Base-by-base conservation (phyloP, 2,329 filamentous ascomycete species). In the Trichophyton verrucosum region DNA sequence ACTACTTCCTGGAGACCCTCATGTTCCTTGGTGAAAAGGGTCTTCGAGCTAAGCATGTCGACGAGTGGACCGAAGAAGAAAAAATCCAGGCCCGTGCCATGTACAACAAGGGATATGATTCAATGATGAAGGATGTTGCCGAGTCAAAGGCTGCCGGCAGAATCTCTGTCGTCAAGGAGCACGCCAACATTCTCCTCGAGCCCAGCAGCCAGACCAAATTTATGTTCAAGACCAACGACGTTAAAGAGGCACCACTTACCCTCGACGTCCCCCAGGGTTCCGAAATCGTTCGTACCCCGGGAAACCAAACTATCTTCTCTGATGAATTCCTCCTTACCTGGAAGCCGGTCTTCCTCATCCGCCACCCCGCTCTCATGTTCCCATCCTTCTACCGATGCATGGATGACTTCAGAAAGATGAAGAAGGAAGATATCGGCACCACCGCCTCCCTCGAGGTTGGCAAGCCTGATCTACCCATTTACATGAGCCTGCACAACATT, bases 321-420 rank as follows among this genome's bases (percentile, higher is more conserved):
- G 70, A 75, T 61, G 68, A 68, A 30, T 71, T 72, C 44, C 66
- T 76, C 49, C 67, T 66, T 13, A 69, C 63, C 1, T 75, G 67
- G 65, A 65, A 66, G 30, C 65, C 72, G 3, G 67, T 71, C 1
- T 73, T 76, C 58, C 66, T 74, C 27, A 73, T 76, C 60, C 68
- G 74, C 1, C 73, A 77, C 60, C 75, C 75, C 2, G 73, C 72
- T 9, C 63, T 77, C 30, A 64, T 69, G 8, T 76, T 73, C 49
- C 70, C 74, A 3, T 77, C 75, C 1, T 64, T 69, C 24, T 73
- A 72, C 63, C 73, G 74, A 1, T 66, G 69, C 61, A 11, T 57
- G 11, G 66, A 68, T 56, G 58, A 69, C 3, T 51, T 65, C 17
- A 51, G 55, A 0, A 53, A 33, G 1, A 64, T 67, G 9, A 67